phyloP scores from a whole-genome alignment of 768 basidiomycete species.

The Termitomyces sp. region DNA sequence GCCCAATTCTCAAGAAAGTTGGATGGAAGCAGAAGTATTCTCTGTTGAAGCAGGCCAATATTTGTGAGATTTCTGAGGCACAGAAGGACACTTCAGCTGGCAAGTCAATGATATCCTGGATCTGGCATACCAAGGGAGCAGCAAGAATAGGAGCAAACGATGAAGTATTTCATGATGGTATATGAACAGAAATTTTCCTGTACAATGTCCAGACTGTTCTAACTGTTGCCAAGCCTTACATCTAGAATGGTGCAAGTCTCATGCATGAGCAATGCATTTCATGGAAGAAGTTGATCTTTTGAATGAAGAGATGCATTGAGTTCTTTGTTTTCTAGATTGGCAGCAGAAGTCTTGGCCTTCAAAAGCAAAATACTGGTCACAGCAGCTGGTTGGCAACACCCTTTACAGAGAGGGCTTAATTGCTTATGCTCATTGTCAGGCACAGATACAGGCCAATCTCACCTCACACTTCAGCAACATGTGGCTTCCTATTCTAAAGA shows the following conservation, averaged over 20 bases:
- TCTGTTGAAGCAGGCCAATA: background rate
- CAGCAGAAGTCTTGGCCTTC: background rate
- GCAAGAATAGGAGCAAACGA: background rate
- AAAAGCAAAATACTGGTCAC: background rate
- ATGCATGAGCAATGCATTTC: background rate
- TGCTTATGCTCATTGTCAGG: background rate
- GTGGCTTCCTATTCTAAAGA: background rate
- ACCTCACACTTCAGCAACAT: background rate
- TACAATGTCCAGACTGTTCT: too few species aligned
- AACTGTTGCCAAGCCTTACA: background rate
- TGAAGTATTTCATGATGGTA: background rate
- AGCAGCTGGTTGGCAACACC: background rate
- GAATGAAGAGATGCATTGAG: slow-evolving; percentile 24
- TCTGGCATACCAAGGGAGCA: background rate
- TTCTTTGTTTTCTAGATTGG: slow-evolving; percentile 16
- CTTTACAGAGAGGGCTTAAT: background rate
- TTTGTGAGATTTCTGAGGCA: background rate
- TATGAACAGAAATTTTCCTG: background rate
- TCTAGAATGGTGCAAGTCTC: slow-evolving; percentile 23
- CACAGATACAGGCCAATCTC: background rate
- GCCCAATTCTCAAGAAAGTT: background rate
- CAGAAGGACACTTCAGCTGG: background rate
- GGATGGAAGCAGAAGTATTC: background rate
- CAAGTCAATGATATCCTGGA: background rate
- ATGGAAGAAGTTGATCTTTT: slow-evolving; percentile 20